A percentile compares a stretch with the other conserved stretches of the same genome.
phyloP scores from a whole-genome alignment of 768 basidiomycete species.

The Cyclocybe aegerita region DNA sequence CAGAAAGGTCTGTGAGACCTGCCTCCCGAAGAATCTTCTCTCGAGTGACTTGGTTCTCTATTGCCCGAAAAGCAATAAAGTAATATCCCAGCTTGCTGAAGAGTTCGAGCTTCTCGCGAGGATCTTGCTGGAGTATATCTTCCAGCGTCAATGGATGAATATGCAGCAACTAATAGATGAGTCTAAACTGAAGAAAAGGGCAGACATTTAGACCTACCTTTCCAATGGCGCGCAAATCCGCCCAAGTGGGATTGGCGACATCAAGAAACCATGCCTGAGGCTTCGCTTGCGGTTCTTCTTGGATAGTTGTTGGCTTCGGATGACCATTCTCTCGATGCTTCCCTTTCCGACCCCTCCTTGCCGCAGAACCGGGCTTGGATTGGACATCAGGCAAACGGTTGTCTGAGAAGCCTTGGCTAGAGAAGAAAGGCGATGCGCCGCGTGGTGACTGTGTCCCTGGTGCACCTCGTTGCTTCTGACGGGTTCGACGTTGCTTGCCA shows the following conservation, averaged over 20 bases:
- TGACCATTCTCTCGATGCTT: constrained; percentile 34
- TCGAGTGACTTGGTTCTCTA: constrained; percentile 55
- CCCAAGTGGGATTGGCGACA: constrained; percentile 83
- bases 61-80: constrained; percentile 83
- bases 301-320: constrained; percentile 9
- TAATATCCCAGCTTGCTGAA: constrained; percentile 91
- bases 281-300: constrained; percentile 19
- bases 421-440: neutral
- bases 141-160: constrained; percentile 92
- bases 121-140: constrained; percentile 89
- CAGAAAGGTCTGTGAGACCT: constrained; percentile 23
- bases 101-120: constrained; percentile 87
- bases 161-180: constrained; percentile 60
- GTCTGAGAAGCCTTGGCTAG: constrained; percentile 23
- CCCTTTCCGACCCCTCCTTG: constrained; percentile 40
- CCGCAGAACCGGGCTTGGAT: constrained; percentile 8
- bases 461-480: constrained; percentile 8
- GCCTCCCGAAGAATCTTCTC: constrained; percentile 35
- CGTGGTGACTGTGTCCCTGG: constrained; percentile 25
- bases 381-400: neutral
- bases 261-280: constrained; percentile 88
- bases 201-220: constrained; percentile 50
- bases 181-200: neutral
- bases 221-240: constrained; percentile 83
- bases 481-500: constrained; percentile 17